phyloP scores from a whole-genome alignment of 2,329 filamentous ascomycete species.

The Diaporthe amygdali region DNA sequence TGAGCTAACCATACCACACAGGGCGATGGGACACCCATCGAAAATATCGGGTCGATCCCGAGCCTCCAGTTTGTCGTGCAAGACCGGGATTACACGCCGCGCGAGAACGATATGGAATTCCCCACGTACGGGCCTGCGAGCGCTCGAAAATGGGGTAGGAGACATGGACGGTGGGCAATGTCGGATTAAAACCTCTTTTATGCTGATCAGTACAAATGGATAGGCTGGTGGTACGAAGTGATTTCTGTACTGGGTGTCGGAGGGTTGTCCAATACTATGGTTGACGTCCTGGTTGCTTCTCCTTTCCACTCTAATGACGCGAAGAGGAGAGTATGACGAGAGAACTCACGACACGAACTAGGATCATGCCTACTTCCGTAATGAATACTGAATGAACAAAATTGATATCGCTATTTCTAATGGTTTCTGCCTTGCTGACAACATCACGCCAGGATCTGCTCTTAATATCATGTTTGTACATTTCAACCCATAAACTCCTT shows the following conservation, averaged over 20 bases:
- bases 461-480: neutral
- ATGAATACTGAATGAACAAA: neutral
- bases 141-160: neutral
- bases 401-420: neutral
- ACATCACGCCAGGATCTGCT: neutral
- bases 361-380: neutral
- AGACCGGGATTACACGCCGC: conserved; percentile 30
- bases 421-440: neutral
- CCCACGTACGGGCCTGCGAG: conserved; percentile 31
- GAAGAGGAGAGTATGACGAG: neutral
- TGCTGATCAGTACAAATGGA: too few relatives aligned
- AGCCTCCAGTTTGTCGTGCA: conserved; percentile 45
- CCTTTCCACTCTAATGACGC: neutral
- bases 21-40: conserved; percentile 38
- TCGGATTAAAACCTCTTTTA: neutral
- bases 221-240: neutral
- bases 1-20: conserved; percentile 21
- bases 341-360: neutral
- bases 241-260: neutral
- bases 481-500: neutral
- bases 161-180: neutral
- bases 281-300: neutral
- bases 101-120: conserved; percentile 27
- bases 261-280: neutral
- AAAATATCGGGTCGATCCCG: conserved; percentile 30